These are phyloP conservation scores for Eragrostis tef DNA, from an alignment of 202 grass and related monocot species.

Conservation along the genomic window DNA sequence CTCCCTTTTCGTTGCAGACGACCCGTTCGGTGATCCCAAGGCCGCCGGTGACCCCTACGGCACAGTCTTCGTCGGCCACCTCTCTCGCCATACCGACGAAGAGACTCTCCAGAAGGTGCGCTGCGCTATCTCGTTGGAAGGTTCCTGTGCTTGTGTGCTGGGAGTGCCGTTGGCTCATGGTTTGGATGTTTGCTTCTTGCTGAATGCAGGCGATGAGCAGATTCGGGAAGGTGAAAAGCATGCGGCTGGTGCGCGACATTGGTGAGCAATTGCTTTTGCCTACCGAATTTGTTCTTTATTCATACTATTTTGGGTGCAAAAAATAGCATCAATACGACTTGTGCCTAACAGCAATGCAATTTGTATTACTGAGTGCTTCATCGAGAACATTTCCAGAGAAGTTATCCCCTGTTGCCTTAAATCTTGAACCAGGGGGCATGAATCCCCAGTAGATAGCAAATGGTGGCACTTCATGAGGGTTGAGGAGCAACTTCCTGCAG, in stretches of 20 bases:
- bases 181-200: constrained; percentile 13
- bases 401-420: background rate
- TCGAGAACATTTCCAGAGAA: background rate
- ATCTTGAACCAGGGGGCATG: constrained; percentile 1
- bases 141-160: background rate
- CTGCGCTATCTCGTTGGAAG: constrained; percentile 8
- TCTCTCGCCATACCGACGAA: constrained; percentile 75
- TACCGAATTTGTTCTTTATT: too few relatives aligned
- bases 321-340: background rate
- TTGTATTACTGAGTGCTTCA: background rate
- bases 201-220: constrained; percentile 79
- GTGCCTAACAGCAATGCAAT: background rate
- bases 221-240: constrained; percentile 78
- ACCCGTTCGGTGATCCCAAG: constrained; percentile 92
- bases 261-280: constrained; percentile 47
- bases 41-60: constrained; percentile 75
- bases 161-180: constrained; percentile 25
- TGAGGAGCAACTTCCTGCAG: background rate
- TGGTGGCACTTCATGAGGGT: background rate
- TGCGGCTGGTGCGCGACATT: constrained; percentile 81
- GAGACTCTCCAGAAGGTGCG: constrained; percentile 68
- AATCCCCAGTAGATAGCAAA: background rate
- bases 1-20: constrained; percentile 50
- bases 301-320: background rate
- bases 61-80: constrained; percentile 79